Conservation (phyloP, 2,329 filamentous ascomycete genomes). For the Penicillium polonicum region DNA sequence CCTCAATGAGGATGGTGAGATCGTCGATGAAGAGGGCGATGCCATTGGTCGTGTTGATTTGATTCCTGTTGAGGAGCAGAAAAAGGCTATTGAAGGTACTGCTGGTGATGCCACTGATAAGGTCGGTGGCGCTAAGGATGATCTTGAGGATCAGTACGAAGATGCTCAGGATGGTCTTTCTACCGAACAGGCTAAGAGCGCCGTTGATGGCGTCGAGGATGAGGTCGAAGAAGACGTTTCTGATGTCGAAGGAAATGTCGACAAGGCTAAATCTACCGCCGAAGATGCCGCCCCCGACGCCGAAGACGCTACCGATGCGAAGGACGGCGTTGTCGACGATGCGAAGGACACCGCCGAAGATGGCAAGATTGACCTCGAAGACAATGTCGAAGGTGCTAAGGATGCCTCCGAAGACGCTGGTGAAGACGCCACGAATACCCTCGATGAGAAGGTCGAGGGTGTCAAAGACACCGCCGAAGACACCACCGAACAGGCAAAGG, state of each 20-base stretch:
- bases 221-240: slow-evolving; percentile 18
- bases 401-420: neutral
- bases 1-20: slow-evolving; percentile 43
- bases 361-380: slow-evolving; percentile 1
- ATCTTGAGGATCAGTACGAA: slow-evolving; percentile 44
- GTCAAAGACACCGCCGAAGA: slow-evolving; percentile 25
- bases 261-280: slow-evolving; percentile 51
- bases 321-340: slow-evolving; percentile 28
- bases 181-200: slow-evolving; percentile 8
- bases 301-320: slow-evolving; percentile 14
- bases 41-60: slow-evolving; percentile 35
- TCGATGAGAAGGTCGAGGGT: slow-evolving; percentile 15
- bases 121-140: slow-evolving; percentile 49
- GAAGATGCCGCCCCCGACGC: slow-evolving; percentile 18
- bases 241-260: slow-evolving; percentile 43
- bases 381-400: slow-evolving; percentile 22
- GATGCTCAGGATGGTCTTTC: slow-evolving; percentile 40
- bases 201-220: slow-evolving; percentile 17
- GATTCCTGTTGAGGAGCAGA: slow-evolving; percentile 29
- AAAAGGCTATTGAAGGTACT: slow-evolving; percentile 39
- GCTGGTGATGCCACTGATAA: slow-evolving; percentile 50
- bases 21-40: slow-evolving; percentile 42
- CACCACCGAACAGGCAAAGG: no score
- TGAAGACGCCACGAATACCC: slow-evolving; percentile 18
- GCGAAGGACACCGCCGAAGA: slow-evolving; percentile 19